Evolutionary conservation across 164 flowering plant genomes (phyloP), one percentile per base, ranked within the genome.

Genomic region (Macadamia integrifolia): DNA sequence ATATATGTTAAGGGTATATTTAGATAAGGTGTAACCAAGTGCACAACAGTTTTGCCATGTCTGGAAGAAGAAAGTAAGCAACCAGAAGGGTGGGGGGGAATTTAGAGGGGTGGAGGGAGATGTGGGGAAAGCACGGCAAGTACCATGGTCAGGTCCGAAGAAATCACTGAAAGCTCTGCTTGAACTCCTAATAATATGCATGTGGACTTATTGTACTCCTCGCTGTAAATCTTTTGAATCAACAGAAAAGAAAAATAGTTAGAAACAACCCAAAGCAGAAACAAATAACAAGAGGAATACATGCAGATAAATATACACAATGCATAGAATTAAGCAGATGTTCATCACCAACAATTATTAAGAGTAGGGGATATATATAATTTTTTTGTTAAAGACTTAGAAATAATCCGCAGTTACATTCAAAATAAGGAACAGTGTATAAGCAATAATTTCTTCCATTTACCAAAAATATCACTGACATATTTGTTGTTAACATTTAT

Each of bases 71-170:
- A 53, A 14, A 53, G 17, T n/a, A 9, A 12, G 6, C n/a, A 53
- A 53, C 17, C 17, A 53, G 57, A 50, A 10, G 55, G 31, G 42
- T 23, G 61, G 23, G 11, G 23, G 23, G 23, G 23, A 62, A 43
- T n/a, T 4, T 35, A 2, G 40, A 5, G 61, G 28, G 13, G 40
- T 2, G 40, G 40, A 56, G 30, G 11, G 3, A 48, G 23, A 18
- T 46, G 29, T 4, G 50, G 64, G 40, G 52, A 56, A 63, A 66
- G 66, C 58, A 62, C 52, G 61, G 59, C 35, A 69, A 66, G 11
- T 90, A 91, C 98, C 98, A 85, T 84, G 23, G 86, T 85, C 60
- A 93, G 85, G 75, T 93, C 98, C 76, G 82, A 75, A 49, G 75
- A 68, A 69, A 91, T 66, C 74, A 79, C 73, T 6, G 98, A 91